Base-by-base conservation (phyloP, 176 grass and related monocot genomes). In the Triticum dicoccoides region DNA sequence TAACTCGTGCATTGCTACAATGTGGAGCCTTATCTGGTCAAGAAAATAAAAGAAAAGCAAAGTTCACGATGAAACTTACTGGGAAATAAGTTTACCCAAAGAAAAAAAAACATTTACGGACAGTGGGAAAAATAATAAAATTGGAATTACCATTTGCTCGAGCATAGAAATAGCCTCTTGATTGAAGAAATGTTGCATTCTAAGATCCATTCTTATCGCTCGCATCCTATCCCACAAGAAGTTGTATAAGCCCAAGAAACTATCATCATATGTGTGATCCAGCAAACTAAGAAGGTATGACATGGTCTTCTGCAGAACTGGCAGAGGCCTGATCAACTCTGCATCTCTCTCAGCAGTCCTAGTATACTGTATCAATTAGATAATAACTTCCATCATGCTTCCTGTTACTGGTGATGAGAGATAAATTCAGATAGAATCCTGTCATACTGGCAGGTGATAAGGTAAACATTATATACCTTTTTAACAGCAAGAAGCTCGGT, bases 191-290 rank as follows among this genome's bases (percentile, higher is more conserved):
- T 98, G 96, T 69, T 98, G 96, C 96, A 98, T 98, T 82, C 96
- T 91, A 79, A 98, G 96, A 85, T 98, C 96, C 93, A 98, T 92
- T 83, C 96, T 93, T 88, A 98, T 91, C 5, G 93, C 96, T 88
- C 96, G 88, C 96, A 98, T 98, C 85, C 96, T 91, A 69, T 98
- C 96, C 96, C 96, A 98, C 84, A 98, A 82, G 83, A 98, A 98
- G 81, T 98, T 98, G 86, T 98, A 98, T 45, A 95, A 88, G 30
- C 91, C 86, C 86, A 98, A 86, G 54, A 98, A 98, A 76, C 80
- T 91, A 29, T 92, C 88, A 80, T 88, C 90, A 59, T 98, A 98
- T 21, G 88, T 70, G 73, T 90, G 90, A 84, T 98, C 88, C 80
- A 98, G 72, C 86, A 98, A 94, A 86, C 76, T 85, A 84, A 96